A percentile compares a stretch with the other conserved stretches of the same genome.
Conservation (phyloP, 495 filamentous ascomycete genomes). For the Amniculicola lignicola region DNA sequence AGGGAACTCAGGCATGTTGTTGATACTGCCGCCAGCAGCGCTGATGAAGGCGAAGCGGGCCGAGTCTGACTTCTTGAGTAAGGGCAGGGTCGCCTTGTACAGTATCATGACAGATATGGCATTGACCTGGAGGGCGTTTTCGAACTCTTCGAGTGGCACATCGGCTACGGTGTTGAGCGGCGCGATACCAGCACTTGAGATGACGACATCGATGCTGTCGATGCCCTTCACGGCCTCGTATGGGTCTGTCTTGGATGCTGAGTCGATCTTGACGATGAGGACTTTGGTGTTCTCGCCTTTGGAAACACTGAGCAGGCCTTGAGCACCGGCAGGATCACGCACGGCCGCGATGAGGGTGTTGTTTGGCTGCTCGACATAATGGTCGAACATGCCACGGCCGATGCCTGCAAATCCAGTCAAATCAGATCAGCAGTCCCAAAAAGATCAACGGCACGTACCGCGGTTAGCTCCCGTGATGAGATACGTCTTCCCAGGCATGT, state of each 20-base stretch:
- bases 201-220: slow-evolving; percentile 21
- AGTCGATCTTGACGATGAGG: slow-evolving; percentile 21
- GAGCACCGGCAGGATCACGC: slow-evolving; percentile 1
- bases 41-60: slow-evolving; percentile 10
- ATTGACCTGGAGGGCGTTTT: slow-evolving; percentile 4
- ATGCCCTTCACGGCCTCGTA: slow-evolving; percentile 17
- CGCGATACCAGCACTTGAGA: slow-evolving; percentile 16
- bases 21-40: neutral
- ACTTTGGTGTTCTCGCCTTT: slow-evolving; percentile 4
- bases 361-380: slow-evolving; percentile 7
- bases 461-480: slow-evolving; percentile 14
- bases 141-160: slow-evolving; percentile 2
- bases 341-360: slow-evolving; percentile 19
- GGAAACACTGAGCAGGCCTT: slow-evolving; percentile 1
- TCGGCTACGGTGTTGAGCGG: slow-evolving; percentile 11
- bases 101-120: slow-evolving; percentile 5
- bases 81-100: slow-evolving; percentile 2
- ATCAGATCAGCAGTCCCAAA: neutral
- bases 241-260: slow-evolving; percentile 10
- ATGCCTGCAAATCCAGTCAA: slow-evolving; percentile 1
- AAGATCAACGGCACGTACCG: neutral
- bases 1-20: slow-evolving; percentile 4
- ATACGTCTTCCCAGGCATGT: too few species aligned
- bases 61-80: slow-evolving; percentile 2
- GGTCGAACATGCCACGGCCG: slow-evolving; percentile 1